Conservation (phyloP, 2,329 filamentous ascomycete species). For the Arachnomyces sp. region DNA sequence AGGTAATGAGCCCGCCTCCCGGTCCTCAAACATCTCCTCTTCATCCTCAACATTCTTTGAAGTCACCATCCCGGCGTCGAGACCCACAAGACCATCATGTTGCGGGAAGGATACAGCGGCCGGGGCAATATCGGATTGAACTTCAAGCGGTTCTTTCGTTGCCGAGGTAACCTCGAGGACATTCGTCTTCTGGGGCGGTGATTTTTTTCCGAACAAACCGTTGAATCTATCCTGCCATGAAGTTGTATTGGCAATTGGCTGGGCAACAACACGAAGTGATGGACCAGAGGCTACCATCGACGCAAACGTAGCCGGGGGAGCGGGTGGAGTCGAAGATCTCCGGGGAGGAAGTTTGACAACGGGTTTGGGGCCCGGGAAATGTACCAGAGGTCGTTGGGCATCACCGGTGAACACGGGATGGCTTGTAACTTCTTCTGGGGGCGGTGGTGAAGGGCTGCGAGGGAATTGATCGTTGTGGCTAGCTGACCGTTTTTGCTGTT, state of each 20-base stretch:
- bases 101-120: constrained; percentile 66
- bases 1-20: constrained; percentile 71
- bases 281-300: constrained; percentile 33
- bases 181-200: constrained; percentile 46
- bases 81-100: constrained; percentile 24
- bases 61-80: constrained; percentile 38
- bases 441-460: constrained; percentile 44
- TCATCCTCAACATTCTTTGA: constrained; percentile 68
- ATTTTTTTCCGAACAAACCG: constrained; percentile 61
- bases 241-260: constrained; percentile 40
- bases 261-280: constrained; percentile 30
- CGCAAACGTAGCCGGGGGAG: constrained; percentile 41
- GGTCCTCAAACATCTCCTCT: constrained; percentile 73
- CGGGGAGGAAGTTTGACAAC: constrained; percentile 72
- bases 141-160: constrained; percentile 60
- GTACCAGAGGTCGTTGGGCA: constrained; percentile 46
- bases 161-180: constrained; percentile 57
- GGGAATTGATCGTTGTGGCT: constrained; percentile 25
- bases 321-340: constrained; percentile 34
- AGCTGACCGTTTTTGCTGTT: constrained; percentile 26
- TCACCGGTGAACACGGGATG: constrained; percentile 51
- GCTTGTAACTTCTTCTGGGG: constrained; percentile 49
- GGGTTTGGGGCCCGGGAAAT: constrained; percentile 55
- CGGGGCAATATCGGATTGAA: constrained; percentile 42
- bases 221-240: constrained; percentile 81